Evolutionary conservation across 2,329 filamentous ascomycete species (phyloP).

Genomic region (Fusarium anthophilum): DNA sequence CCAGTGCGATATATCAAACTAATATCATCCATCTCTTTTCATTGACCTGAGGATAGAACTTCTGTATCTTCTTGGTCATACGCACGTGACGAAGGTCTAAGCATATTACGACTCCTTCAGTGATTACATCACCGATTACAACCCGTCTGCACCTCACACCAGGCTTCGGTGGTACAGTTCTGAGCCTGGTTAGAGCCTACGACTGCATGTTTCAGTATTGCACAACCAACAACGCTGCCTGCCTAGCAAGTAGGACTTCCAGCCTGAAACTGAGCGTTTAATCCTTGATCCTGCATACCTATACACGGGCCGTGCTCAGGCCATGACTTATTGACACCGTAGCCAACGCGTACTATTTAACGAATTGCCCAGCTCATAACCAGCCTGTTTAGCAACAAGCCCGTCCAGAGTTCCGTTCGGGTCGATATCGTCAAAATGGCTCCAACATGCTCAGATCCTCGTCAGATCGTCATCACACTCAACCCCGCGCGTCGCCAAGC

Average conservation of each 20-base stretch:
- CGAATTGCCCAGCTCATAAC: not conserved
- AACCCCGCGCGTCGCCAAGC: conserved; percentile 62
- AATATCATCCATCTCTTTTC: not conserved
- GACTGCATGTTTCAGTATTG: not conserved
- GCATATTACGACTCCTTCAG: not conserved
- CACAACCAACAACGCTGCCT: conserved; percentile 6
- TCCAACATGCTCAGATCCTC: conserved; percentile 63
- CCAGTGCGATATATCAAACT: not conserved
- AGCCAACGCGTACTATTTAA: conserved; percentile 4
- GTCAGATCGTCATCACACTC: conserved; percentile 64
- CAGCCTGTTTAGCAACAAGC: not conserved
- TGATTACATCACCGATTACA: conserved; percentile 13
- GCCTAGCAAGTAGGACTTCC: not conserved
- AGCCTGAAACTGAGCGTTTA: conserved; percentile 1
- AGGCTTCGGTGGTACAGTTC: not conserved
- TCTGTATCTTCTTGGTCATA: not conserved
- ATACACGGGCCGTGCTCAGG: not conserved
- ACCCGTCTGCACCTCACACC: conserved; percentile 4
- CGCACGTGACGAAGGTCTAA: conserved; percentile 20
- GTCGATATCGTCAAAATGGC: conserved; percentile 53
- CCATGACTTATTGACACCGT: conserved; percentile 6
- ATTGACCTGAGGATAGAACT: not conserved
- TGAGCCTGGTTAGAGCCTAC: not conserved
- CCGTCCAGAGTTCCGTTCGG: not conserved
- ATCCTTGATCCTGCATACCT: conserved; percentile 1